A percentile compares a stretch with the other conserved stretches of the same genome.
Evolutionary conservation across 495 filamentous ascomycete genomes (phyloP).

Genomic region (Trichoderma gamsii): DNA sequence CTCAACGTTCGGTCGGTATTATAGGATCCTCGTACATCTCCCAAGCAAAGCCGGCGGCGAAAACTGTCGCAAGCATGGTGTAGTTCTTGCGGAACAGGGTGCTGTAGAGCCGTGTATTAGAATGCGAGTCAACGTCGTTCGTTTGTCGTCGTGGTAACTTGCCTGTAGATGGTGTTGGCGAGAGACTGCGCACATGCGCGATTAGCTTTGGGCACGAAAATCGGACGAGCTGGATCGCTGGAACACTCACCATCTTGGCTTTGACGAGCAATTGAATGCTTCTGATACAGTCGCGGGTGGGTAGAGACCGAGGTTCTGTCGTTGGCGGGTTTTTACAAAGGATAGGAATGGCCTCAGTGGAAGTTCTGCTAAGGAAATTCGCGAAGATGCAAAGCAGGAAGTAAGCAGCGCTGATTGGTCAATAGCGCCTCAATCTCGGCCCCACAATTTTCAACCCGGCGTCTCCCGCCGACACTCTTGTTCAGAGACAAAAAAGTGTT

Average conservation of each 20-base stretch:
- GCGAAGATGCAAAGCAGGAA: slow-evolving; percentile 13
- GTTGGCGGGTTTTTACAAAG: background rate
- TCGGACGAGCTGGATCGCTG: background rate
- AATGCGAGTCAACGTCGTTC: background rate
- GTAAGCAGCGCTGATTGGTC: slow-evolving; percentile 15
- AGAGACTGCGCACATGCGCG: slow-evolving; percentile 16
- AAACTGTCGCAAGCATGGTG: slow-evolving; percentile 78
- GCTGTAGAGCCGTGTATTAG: slow-evolving; percentile 42
- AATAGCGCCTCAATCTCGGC: background rate
- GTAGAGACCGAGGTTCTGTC: slow-evolving; percentile 5
- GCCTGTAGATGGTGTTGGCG: slow-evolving; percentile 61
- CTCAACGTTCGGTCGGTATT: background rate
- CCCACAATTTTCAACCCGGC: slow-evolving; percentile 8
- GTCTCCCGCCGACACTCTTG: slow-evolving; percentile 16
- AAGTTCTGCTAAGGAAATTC: slow-evolving; percentile 15
- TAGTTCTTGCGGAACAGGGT: slow-evolving; percentile 77
- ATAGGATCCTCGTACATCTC: slow-evolving; percentile 65
- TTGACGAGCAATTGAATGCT: slow-evolving; percentile 14
- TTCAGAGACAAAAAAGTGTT: too few relatives aligned
- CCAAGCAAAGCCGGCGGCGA: slow-evolving; percentile 80
- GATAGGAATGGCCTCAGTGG: slow-evolving; percentile 13
- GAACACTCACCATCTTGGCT: slow-evolving; percentile 13
- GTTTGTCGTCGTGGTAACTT: slow-evolving; percentile 39
- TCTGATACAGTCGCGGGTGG: background rate
- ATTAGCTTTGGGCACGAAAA: slow-evolving; percentile 7